Percentiles rank a stretch among this genome's conserved stretches.
These are phyloP conservation scores for Dipodascopsis uninucleata DNA, from an alignment of 805 yeast species.

Conservation along the genomic window DNA sequence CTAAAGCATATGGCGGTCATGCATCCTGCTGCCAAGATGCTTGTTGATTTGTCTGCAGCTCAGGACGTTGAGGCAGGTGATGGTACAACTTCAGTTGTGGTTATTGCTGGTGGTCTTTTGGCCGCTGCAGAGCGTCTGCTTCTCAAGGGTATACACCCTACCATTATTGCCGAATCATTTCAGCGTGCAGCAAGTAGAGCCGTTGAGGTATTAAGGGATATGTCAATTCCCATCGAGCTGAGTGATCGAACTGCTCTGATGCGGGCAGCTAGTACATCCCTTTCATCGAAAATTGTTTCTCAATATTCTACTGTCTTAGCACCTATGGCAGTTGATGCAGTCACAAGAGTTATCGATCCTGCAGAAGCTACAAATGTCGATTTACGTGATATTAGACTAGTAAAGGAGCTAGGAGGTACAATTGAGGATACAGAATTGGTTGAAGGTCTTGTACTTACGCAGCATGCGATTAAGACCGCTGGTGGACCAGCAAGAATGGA, in stretches of 20 bases:
- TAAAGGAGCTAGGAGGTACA: conserved; percentile 95
- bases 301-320: conserved; percentile 83
- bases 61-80: conserved; percentile 99
- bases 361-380: conserved; percentile 67
- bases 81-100: conserved; percentile 97
- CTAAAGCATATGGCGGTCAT: conserved; percentile 95
- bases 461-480: conserved; percentile 80
- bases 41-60: conserved; percentile 95
- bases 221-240: conserved; percentile 79
- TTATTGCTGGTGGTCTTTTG: conserved; percentile 85
- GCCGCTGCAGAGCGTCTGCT: conserved; percentile 93
- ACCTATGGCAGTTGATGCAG: conserved; percentile 93
- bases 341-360: conserved; percentile 66
- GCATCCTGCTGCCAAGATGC: conserved; percentile 98
- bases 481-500: conserved; percentile 95
- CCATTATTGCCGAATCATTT: conserved; percentile 88
- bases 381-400: conserved; percentile 77
- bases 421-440: conserved; percentile 93
- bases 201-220: conserved; percentile 73
- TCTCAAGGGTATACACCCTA: conserved; percentile 88
- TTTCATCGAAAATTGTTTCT: conserved; percentile 90
- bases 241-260: conserved; percentile 76
- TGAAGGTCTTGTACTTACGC: conserved; percentile 91
- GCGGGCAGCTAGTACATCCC: conserved; percentile 91
- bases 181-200: conserved; percentile 83